Evolutionary conservation across 805 yeast species (phyloP).

Genomic region (Kazachstania viticola): DNA sequence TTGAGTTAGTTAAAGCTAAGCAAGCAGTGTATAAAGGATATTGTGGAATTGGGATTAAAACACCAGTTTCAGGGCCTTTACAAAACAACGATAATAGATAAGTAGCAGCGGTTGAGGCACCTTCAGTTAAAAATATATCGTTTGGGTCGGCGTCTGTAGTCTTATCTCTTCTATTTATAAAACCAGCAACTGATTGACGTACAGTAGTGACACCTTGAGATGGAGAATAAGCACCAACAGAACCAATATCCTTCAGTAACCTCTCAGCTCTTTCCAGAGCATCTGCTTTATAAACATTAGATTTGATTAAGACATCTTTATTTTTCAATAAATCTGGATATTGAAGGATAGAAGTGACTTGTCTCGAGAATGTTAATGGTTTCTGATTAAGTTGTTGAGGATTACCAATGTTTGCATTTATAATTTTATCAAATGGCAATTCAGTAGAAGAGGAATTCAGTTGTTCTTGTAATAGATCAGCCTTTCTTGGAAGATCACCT

Average conservation of each 20-base stretch:
- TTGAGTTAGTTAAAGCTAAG: conserved; percentile 66
- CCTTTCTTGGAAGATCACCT: conserved; percentile 85
- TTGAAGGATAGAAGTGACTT: conserved; percentile 75
- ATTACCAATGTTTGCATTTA: conserved; percentile 90
- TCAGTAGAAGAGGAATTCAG: conserved; percentile 41
- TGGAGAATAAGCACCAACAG: conserved; percentile 90
- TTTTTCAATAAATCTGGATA: conserved; percentile 56
- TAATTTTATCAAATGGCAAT: conserved; percentile 65
- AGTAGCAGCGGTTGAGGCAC: conserved; percentile 92
- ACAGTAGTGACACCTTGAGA: conserved; percentile 76
- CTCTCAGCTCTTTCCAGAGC: conserved; percentile 58
- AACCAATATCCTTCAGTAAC: conserved; percentile 52
- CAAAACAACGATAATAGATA: conserved; percentile 63
- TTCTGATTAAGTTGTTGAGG: conserved; percentile 94
- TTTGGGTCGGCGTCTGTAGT: conserved; percentile 57
- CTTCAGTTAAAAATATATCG: conserved; percentile 75
- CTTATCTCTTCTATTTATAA: conserved; percentile 69
- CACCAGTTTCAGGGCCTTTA: conserved; percentile 54
- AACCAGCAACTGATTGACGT: conserved; percentile 69
- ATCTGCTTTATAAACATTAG: conserved; percentile 39
- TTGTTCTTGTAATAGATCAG: conserved; percentile 64
- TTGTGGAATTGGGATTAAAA: conserved; percentile 93
- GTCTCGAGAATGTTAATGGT: conserved; percentile 89
- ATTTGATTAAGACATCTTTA: background rate
- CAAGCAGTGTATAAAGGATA: conserved; percentile 95